Evolutionary conservation across 2,329 filamentous ascomycete genomes (phyloP), one percentile per base, ranked within the genome.

Genomic region (Arachnopeziza araneosa): DNA sequence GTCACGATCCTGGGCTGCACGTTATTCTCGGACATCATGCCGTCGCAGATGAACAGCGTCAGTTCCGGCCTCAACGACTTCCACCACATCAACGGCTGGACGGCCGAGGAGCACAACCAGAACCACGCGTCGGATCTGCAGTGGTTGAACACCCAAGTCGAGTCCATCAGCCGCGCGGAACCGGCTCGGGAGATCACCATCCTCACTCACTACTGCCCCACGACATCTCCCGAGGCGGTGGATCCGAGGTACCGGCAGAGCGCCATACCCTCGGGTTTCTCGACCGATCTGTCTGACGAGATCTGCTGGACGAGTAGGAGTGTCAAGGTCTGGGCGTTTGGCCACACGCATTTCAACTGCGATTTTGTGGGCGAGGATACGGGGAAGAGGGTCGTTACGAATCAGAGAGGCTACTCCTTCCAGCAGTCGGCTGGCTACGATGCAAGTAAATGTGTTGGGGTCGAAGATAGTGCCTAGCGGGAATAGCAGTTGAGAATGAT

Each of bases 1-100:
- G 52, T 78, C 14, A 75, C 73, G 1, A 70, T 80, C 7, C 68
- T 80, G 0, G 78, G 78, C 14, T 80, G 76, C 63, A 78, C 76
- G 2, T 72, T 85, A 1, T 80, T 69, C 83, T 81, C 0, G 56
- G 12, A 68, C 4, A 69, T 85, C 26, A 71, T 75, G 1, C 57
- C 72, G 0, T 66, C 73, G 19, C 71, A 76, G 10, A 61, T 66
- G 2, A 68, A 73, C 1, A n/a, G 26, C 21, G 55, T 62, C 9
- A 59, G 55, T 44, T 32, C 56, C 14, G 32, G 57, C 3, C 50
- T 64, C 24, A 60, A 56, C 14, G 55, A 64, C 36, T 64, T 64
- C 52, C 50, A 56, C 44, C 23, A 52, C 7, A 62, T 62, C 44
- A 36, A 58, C 2, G 26, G 36, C 10, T 64, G 62, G 62, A 44